Evolutionary conservation across 805 yeast species (phyloP), one percentile per base, ranked within the genome.

Genomic region (Wickerhamomyces hampshirensis): DNA sequence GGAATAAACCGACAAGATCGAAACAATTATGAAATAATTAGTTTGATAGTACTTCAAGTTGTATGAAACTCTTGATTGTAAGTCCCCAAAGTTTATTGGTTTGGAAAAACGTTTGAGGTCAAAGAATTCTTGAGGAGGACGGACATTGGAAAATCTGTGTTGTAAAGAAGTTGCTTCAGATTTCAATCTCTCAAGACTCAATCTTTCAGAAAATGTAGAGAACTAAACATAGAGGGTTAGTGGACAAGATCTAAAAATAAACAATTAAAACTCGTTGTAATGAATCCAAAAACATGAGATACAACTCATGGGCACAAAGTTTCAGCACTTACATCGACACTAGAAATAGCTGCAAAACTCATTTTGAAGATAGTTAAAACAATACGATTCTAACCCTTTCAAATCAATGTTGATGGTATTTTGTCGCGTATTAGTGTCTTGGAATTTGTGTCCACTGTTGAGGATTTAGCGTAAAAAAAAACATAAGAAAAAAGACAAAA

Each of bases 71-170:
- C 99, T 78, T 50, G 84, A 76, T 65, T 93, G 98, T 34, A 84
- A 68, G 48, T 93, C 98, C 33, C 83, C 79, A 59, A 88, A 83
- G 61, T 87, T 88, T 37, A 75, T 78, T 15, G 99, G 99, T 59
- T 87, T 88, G 26, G 95, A 84, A 43, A 93, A 61, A 58, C 95
- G 80, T 62, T 88, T 84, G 55, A 84, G 63, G 59, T 93, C 97
- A 56, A 93, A 86, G 58, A 93, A 93, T 59, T 93, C 98, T 61
- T 83, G 93, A 28, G 94, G 89, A 26, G 97, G 86, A 56, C 84
- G 81, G 43, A 93, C 61, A 51, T 84, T 75, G 32, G 93, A 63
- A 43, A 88, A 67, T 44, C 80, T 75, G 26, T 70, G 54, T 55
- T 82, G 86, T 33, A 91, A 48, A 3, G 78, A 50, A 21, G 61